Base-by-base conservation (phyloP, 2,329 filamentous ascomycete species). In the Bipolaris oryzae region DNA sequence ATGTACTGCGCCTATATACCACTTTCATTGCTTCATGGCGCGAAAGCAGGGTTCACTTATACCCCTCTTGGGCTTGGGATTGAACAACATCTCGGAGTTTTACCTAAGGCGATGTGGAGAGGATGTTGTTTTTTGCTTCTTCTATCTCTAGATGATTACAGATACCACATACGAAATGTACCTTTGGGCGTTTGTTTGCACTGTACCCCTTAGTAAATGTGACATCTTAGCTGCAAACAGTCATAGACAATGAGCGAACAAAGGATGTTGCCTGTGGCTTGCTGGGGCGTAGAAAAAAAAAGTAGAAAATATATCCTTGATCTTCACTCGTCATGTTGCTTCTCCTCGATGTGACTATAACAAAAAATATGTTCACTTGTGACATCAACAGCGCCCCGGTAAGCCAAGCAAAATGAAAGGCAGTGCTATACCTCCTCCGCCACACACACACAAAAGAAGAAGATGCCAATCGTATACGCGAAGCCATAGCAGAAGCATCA, bases 1-100 rank as follows among this genome's bases (percentile, higher is more conserved):
- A 11, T 57, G 46, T 57, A 43, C 46, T 54, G 21, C 41, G 31
- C 42, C 55, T 44, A 49, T 61, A 65, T 65, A 65, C 62, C 62
- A 61, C 58, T 61, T 61, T 65, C 39, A 49, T 46, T 61, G 52
- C 41, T 62, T 55, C 18, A 31, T 11, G 16, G 46, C 31, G 55
- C 60, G 46, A 38, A 43, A 38, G 50, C 15, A 39, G 52, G 57
- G 59, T 57, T 58, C 23, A 42, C 43, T 21, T 55, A 64, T 63
- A 63, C 60, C 62, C 60, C 50, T n/a, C 15, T 44, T 44, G 41
- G 41, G 25, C 41, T 44, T 23, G 35, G 60, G 50, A 43, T 60
- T 53, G 53, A 41, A 53, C 47, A 49, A 49, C 28, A 44, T 21
- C 33, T 25, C 7, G 55, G 46, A 50, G 50, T 57, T 57, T 54